Percentiles rank a stretch among this genome's conserved stretches.
These are phyloP conservation scores for Cinnamomum chago DNA, from an alignment of 164 flowering plant species.

Conservation along the genomic window DNA sequence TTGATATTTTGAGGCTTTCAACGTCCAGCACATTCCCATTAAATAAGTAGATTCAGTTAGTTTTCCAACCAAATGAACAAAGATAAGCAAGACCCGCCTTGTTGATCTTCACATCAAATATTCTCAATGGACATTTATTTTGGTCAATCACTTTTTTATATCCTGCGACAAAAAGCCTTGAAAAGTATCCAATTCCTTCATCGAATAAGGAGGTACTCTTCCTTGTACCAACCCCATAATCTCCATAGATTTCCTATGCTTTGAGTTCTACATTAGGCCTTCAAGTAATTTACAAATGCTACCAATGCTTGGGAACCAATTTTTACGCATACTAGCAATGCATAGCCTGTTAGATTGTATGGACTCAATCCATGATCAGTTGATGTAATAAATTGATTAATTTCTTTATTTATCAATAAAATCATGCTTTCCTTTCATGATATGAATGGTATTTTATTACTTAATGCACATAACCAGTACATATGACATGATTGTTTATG, in stretches of 20 bases:
- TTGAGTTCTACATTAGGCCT: constrained; percentile 42
- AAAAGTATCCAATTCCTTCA: constrained; percentile 29
- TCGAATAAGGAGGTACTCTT: constrained; percentile 53
- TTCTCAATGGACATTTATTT: neutral
- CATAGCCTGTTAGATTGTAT: constrained; percentile 45
- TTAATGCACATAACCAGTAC: no score
- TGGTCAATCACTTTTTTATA: constrained; percentile 2
- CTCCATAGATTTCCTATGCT: constrained; percentile 32
- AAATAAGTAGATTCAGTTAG: neutral
- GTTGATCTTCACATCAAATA: neutral
- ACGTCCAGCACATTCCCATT: neutral
- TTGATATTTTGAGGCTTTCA: neutral
- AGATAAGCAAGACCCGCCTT: neutral
- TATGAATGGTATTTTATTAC: no score
- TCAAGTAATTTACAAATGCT: constrained; percentile 44
- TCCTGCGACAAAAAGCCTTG: constrained; percentile 19
- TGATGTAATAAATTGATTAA: no score
- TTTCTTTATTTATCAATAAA: no score
- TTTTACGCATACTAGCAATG: constrained; percentile 53
- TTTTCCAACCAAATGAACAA: neutral
- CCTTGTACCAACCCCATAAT: constrained; percentile 38
- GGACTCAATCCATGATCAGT: no score
- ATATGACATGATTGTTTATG: no score
- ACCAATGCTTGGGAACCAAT: constrained; percentile 54
- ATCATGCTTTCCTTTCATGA: no score